Conservation (phyloP, 2,329 filamentous ascomycete genomes). For the Fusarium tanahbumbuense region DNA sequence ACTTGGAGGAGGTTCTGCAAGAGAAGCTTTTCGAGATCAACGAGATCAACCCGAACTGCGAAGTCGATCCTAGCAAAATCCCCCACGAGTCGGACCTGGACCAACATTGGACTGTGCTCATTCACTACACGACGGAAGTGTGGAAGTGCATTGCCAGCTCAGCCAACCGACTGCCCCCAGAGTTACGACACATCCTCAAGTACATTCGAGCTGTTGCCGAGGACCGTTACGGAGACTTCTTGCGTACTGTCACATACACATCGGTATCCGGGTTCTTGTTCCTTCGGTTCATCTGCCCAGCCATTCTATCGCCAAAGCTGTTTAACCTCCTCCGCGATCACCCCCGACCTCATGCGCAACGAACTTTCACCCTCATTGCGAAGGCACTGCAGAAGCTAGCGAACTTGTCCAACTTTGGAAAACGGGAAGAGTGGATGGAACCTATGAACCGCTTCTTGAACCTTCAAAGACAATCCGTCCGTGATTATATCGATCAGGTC, state of each 20-base stretch:
- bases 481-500: constrained; percentile 86
- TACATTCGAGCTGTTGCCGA: constrained; percentile 94
- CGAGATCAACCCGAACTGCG: constrained; percentile 89
- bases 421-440: constrained; percentile 99
- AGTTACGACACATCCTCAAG: constrained; percentile 86
- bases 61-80: constrained; percentile 90
- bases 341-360: constrained; percentile 82
- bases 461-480: constrained; percentile 81
- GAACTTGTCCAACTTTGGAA: constrained; percentile 91
- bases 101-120: constrained; percentile 83
- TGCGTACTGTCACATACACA: constrained; percentile 90
- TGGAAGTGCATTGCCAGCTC: constrained; percentile 87
- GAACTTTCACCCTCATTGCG: constrained; percentile 90
- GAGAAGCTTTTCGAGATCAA: constrained; percentile 91
- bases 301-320: constrained; percentile 94
- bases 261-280: constrained; percentile 96
- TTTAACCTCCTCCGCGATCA: constrained; percentile 88
- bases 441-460: constrained; percentile 93
- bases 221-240: constrained; percentile 92
- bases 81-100: constrained; percentile 73
- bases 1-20: constrained; percentile 86
- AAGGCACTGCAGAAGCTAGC: constrained; percentile 92
- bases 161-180: constrained; percentile 79
- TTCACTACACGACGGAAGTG: constrained; percentile 80
- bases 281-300: constrained; percentile 93